phyloP scores from a whole-genome alignment of 345 rosid species.

The Pistacia integerrima region DNA sequence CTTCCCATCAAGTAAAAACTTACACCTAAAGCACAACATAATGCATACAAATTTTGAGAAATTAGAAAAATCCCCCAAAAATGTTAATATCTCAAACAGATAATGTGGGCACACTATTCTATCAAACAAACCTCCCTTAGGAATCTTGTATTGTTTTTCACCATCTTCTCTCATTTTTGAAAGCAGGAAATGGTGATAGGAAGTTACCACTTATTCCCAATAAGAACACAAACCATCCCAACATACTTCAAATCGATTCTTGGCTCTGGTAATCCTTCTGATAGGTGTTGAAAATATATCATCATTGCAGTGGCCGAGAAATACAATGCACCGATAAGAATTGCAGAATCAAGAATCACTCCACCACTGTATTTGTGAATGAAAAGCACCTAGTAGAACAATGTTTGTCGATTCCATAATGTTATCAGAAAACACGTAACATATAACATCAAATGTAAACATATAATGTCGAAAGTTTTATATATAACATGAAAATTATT shows the following conservation, averaged over 20 bases:
- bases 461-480: neutral
- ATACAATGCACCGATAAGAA: slow-evolving; percentile 42
- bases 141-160: slow-evolving; percentile 62
- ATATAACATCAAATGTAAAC: too few relatives aligned
- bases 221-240: slow-evolving; percentile 48
- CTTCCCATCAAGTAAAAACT: slow-evolving; percentile 54
- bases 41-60: slow-evolving; percentile 55
- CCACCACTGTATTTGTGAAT: slow-evolving; percentile 69
- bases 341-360: slow-evolving; percentile 33
- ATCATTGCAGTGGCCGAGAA: slow-evolving; percentile 32
- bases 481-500: too few relatives aligned
- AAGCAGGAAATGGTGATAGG: slow-evolving; percentile 69
- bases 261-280: slow-evolving; percentile 45
- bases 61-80: slow-evolving; percentile 54
- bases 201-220: slow-evolving; percentile 69
- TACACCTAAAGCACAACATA: slow-evolving; percentile 37
- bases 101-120: slow-evolving; percentile 76
- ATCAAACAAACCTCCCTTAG: slow-evolving; percentile 63
- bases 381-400: slow-evolving; percentile 36
- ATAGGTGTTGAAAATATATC: slow-evolving; percentile 50
- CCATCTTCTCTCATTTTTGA: slow-evolving; percentile 50
- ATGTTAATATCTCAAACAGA: slow-evolving; percentile 61
- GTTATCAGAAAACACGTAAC: too few relatives aligned
- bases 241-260: slow-evolving; percentile 37
- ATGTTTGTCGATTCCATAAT: neutral